These are phyloP conservation scores for Periconia sp. DNA, from an alignment of 2,329 filamentous ascomycete species.

Conservation along the genomic window DNA sequence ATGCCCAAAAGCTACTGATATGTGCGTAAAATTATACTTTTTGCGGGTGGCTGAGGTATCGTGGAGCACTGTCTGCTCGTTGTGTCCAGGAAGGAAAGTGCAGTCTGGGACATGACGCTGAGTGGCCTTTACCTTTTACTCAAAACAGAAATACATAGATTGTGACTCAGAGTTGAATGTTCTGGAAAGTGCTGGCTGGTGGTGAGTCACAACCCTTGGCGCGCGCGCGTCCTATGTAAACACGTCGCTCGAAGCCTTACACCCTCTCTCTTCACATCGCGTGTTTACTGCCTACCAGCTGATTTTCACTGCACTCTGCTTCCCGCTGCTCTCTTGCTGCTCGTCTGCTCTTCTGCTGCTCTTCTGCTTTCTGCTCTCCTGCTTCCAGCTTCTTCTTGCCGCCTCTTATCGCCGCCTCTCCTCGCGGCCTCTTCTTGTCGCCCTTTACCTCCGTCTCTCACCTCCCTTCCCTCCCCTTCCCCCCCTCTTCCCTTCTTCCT, in stretches of 20 bases:
- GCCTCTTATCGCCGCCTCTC: too few relatives aligned
- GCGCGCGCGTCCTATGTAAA: neutral
- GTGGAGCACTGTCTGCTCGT: neutral
- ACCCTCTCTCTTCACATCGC: neutral
- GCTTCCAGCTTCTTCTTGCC: neutral
- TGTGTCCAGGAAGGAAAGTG: neutral
- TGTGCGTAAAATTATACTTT: neutral
- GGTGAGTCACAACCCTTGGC: too few relatives aligned
- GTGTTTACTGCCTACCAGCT: neutral
- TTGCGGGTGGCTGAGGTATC: neutral
- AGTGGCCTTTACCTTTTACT: neutral
- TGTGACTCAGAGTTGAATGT: neutral
- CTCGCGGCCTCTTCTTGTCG: too few relatives aligned
- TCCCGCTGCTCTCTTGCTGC: neutral
- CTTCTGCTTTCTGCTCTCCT: neutral
- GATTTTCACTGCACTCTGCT: neutral
- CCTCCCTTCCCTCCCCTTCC: too few relatives aligned
- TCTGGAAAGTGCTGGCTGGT: too few relatives aligned
- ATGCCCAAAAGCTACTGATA: neutral
- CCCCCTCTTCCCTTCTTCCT: neutral
- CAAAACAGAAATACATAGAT: neutral
- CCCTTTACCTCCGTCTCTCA: too few relatives aligned
- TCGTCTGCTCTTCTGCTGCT: neutral
- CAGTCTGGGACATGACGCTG: neutral
- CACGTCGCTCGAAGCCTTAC: neutral